Base-by-base conservation (phyloP, 2,329 filamentous ascomycete species). In the Westerdykella aurantiaca region DNA sequence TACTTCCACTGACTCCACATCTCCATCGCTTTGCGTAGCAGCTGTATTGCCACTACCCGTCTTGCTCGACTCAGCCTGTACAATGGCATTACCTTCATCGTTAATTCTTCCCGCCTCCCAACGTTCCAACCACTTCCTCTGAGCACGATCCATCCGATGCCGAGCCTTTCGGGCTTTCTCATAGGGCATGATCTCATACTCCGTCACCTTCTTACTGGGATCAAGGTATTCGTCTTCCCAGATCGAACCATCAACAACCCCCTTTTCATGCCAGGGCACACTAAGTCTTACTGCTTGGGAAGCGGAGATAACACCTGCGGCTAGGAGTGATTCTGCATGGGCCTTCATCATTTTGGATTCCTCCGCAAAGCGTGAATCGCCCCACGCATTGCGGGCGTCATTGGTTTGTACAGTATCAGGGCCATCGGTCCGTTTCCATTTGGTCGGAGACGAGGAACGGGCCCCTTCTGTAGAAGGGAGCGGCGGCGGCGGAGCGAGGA, bases 81-180 rank as follows among this genome's bases (percentile, higher is more conserved):
- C 29, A 6, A 47, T 48, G 2, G 10, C 9, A 6, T 51, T 49
- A 3, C 52, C 56, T 2, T 51, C 17, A 16, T 50, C 51, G 21
- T 60, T 55, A 16, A 58, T 54, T n/a, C 38, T 42, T 5, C 56
- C 55, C 3, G 45, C 49, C 12, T 42, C 9, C 16, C 31, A 61
- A 9, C 54, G 50, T 14, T 37, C 40, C 11, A 57, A 25, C 13
- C 52, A 50, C 25, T 53, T 48, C 34, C 47, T 37, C 34, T 44
- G 21, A 9, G 39, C 44, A 6, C 25, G 34, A 31, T 59, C 56
- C 35, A 41, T 46, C 14, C 46, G 42, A 31, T 45, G 50, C 39
- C 53, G 48, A 17, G 16, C 22, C 39, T 46, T 40, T 31, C 41
- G 25, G 6, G 53, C 53, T 21, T 44, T 45, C 23, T 52, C 44